These are phyloP conservation scores for Metschnikowia hibisci DNA, from an alignment of 805 yeast species.

Conservation along the genomic window DNA sequence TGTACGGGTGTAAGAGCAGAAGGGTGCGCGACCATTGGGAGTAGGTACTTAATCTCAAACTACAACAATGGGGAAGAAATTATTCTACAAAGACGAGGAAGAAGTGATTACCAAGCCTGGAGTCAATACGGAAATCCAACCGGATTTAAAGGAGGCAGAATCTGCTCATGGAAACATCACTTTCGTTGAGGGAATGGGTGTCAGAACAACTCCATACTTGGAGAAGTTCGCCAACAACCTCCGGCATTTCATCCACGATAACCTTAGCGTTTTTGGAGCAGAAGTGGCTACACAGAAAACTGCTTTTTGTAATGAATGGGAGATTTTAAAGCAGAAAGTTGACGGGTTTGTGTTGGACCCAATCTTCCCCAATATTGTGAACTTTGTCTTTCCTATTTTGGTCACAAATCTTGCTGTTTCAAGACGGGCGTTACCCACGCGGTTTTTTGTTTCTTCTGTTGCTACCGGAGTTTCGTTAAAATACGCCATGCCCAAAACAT, in stretches of 20 bases:
- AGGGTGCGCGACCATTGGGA: too few species aligned
- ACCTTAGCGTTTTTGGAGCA: slow-evolving; percentile 35
- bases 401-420: slow-evolving; percentile 53
- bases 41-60: neutral
- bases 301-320: slow-evolving; percentile 43
- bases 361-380: slow-evolving; percentile 51
- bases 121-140: slow-evolving; percentile 33
- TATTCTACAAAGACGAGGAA: slow-evolving; percentile 54
- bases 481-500: slow-evolving; percentile 47
- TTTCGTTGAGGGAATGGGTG: slow-evolving; percentile 51
- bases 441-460: slow-evolving; percentile 49
- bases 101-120: slow-evolving; percentile 48
- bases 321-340: slow-evolving; percentile 27
- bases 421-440: slow-evolving; percentile 43
- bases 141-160: slow-evolving; percentile 37
- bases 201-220: slow-evolving; percentile 45
- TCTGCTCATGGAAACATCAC: slow-evolving; percentile 36
- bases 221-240: slow-evolving; percentile 40
- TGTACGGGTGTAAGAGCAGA: too few species aligned
- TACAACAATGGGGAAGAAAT: slow-evolving; percentile 26
- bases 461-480: slow-evolving; percentile 43
- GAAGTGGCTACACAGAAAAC: slow-evolving; percentile 46
- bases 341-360: slow-evolving; percentile 45
- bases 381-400: slow-evolving; percentile 52
- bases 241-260: slow-evolving; percentile 37